Conservation (phyloP, 176 grass and related monocot species). For the Musa beccarii region DNA sequence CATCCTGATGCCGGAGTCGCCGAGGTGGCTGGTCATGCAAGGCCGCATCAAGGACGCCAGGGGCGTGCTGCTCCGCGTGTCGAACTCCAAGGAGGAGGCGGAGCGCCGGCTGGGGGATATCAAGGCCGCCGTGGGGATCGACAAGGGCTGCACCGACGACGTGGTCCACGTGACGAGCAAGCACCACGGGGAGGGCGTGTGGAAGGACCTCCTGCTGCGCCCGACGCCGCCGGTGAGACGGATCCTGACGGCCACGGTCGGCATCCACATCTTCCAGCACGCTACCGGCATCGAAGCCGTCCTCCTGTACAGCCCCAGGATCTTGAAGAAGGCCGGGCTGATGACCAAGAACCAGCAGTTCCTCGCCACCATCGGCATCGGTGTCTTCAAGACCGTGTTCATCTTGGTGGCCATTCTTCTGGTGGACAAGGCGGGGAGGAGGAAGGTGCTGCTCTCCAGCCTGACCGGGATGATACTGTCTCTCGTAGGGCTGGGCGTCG, state of each 20-base stretch:
- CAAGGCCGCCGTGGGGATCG: constrained; percentile 7
- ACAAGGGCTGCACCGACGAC: not conserved
- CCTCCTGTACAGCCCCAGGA: constrained; percentile 49
- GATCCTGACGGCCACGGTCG: constrained; percentile 23
- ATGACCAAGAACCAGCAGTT: constrained; percentile 21
- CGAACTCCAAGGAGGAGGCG: constrained; percentile 9
- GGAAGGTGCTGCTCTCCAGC: constrained; percentile 28
- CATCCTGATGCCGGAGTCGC: constrained; percentile 14
- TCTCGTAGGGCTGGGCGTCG: constrained; percentile 21
- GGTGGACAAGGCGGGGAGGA: constrained; percentile 29
- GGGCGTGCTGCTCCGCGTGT: constrained; percentile 2
- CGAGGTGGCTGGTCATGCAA: constrained; percentile 18
- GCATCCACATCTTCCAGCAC: constrained; percentile 47
- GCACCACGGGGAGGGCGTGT: constrained; percentile 28
- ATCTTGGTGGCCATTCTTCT: constrained; percentile 30
- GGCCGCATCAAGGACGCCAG: constrained; percentile 4
- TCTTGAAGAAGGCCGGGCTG: constrained; percentile 44
- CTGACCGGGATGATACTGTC: constrained; percentile 39
- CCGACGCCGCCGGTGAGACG: constrained; percentile 28
- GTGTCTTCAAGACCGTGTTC: constrained; percentile 40
- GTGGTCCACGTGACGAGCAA: not conserved
- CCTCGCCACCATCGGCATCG: constrained; percentile 34
- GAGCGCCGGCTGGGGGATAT: constrained; percentile 34
- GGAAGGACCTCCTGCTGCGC: constrained; percentile 29
- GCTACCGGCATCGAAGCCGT: constrained; percentile 42